phyloP scores from a whole-genome alignment of 2,329 filamentous ascomycete genomes.

The Elsinoe australis region DNA sequence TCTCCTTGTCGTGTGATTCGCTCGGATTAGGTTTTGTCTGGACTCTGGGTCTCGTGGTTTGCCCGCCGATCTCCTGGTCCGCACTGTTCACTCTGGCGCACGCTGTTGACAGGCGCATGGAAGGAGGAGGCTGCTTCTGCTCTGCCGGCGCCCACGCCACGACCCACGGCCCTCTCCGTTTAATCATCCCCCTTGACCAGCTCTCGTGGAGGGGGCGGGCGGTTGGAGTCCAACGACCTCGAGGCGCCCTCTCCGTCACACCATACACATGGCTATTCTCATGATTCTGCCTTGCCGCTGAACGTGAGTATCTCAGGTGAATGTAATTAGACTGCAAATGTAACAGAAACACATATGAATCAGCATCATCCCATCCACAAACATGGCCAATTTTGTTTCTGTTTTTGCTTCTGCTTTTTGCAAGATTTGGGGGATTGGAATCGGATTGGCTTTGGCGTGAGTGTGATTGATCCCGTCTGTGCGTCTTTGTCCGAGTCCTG shows the following conservation, averaged over 20 bases:
- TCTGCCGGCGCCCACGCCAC: no score
- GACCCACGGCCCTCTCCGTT: no score
- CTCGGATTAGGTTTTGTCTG: no score
- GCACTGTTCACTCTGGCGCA: background rate
- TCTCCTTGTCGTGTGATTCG: constrained; percentile 12
- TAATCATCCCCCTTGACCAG: background rate
- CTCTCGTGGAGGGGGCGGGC: constrained; percentile 6
- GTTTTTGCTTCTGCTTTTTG: background rate
- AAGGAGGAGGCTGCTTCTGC: no score
- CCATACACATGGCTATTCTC: background rate
- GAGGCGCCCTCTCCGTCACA: constrained; percentile 8
- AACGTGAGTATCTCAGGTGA: background rate
- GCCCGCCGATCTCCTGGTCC: constrained; percentile 3
- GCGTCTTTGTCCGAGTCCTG: no score
- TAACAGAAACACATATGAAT: background rate
- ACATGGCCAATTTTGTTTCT: no score
- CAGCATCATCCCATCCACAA: no score
- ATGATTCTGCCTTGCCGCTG: background rate
- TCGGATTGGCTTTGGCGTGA: no score
- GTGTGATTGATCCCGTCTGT: background rate
- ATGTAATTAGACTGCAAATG: background rate
- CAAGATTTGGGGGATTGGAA: constrained; percentile 11
- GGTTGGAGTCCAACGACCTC: constrained; percentile 14
- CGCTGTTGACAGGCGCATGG: constrained; percentile 8
- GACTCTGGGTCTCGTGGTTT: constrained; percentile 13